Conservation (phyloP, 129 eudicot species). For the Rutidosis leptorrhynchoides region DNA sequence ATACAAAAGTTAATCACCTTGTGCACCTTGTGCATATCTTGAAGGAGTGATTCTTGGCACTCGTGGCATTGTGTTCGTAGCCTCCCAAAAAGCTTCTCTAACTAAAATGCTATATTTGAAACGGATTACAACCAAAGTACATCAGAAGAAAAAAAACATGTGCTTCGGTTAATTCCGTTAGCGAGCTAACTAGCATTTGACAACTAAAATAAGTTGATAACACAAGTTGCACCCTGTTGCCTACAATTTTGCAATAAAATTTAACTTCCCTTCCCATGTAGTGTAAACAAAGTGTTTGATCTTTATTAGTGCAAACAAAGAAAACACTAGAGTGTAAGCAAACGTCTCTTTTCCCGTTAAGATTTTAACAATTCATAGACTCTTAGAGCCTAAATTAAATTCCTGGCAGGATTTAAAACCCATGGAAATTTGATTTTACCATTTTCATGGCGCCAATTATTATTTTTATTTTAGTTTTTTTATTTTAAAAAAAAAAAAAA, state of each 20-base stretch:
- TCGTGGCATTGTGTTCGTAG: constrained; percentile 99
- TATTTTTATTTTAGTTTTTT: no score
- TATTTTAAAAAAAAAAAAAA: no score
- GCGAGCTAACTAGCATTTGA: no score
- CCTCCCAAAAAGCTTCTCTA: constrained; percentile 87
- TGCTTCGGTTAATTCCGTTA: neutral
- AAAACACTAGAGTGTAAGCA: neutral
- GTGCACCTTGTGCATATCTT: constrained; percentile 95
- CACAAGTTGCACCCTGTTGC: constrained; percentile 49
- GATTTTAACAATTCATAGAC: no score
- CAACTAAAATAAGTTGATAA: neutral
- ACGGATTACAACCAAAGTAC: neutral
- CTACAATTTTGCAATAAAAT: constrained; percentile 81
- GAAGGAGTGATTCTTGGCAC: constrained; percentile 99
- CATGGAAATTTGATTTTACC: no score
- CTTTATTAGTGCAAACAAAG: constrained; percentile 48
- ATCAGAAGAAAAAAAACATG: no score
- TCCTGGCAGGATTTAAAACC: no score
- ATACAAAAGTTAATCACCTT: neutral
- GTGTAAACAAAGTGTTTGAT: constrained; percentile 76
- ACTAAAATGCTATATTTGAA: constrained; percentile 60
- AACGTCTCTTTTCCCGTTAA: no score
- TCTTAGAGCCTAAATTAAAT: no score
- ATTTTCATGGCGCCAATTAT: no score
- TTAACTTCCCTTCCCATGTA: constrained; percentile 98